Evolutionary conservation across 2,329 filamentous ascomycete species (phyloP).

Genomic region (Dichotomopilus funicola): DNA sequence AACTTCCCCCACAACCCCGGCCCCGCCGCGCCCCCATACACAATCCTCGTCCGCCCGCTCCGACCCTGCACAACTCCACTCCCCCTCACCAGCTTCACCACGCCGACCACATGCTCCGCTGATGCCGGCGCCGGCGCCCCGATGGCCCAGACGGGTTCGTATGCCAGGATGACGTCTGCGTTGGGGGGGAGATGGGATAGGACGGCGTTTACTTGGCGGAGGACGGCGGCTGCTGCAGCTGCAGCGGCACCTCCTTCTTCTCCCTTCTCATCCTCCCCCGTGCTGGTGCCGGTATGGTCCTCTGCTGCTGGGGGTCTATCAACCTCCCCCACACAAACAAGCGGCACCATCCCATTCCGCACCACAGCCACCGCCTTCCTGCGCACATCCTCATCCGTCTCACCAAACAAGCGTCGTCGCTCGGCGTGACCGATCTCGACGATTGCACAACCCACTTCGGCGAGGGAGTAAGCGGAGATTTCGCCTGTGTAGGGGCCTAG

Average conservation of each 20-base stretch:
- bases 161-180: constrained; percentile 69
- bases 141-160: constrained; percentile 88
- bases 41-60: constrained; percentile 55
- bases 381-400: constrained; percentile 63
- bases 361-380: constrained; percentile 64
- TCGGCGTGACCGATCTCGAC: constrained; percentile 81
- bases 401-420: constrained; percentile 62
- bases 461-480: constrained; percentile 62
- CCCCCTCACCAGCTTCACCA: constrained; percentile 57
- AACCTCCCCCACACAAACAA: constrained; percentile 74
- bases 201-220: constrained; percentile 56
- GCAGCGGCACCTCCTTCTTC: constrained; percentile 53
- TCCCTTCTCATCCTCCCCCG: constrained; percentile 50
- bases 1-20: constrained; percentile 67
- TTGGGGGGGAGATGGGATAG: constrained; percentile 53
- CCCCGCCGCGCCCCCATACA: constrained; percentile 80
- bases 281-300: too few species aligned
- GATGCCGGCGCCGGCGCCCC: constrained; percentile 66
- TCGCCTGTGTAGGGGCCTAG: constrained; percentile 71
- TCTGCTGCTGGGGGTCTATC: constrained; percentile 29
- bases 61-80: constrained; percentile 46
- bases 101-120: constrained; percentile 64
- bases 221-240: too few species aligned
- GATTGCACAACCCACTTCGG: constrained; percentile 61
- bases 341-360: constrained; percentile 63